phyloP scores from a whole-genome alignment of 495 filamentous ascomycete species.

The Echria macrotheca region DNA sequence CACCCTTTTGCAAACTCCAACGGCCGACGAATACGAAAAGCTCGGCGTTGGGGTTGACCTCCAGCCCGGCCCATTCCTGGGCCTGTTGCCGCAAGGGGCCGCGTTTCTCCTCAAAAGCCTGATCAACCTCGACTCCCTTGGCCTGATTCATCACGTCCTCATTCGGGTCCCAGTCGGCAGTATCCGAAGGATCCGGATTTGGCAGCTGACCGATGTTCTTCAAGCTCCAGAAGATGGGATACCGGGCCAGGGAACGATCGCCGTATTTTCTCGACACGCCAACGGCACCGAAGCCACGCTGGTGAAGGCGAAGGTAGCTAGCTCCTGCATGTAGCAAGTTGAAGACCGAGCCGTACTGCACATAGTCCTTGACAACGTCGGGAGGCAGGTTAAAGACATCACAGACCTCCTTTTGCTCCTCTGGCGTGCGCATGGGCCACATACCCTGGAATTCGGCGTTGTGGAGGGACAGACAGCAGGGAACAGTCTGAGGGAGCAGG shows the following conservation, averaged over 20 bases:
- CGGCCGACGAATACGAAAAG: constrained; percentile 71
- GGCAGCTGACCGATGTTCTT: constrained; percentile 63
- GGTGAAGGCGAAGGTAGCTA: constrained; percentile 63
- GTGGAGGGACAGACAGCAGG: constrained; percentile 44
- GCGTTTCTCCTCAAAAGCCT: constrained; percentile 48
- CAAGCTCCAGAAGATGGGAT: constrained; percentile 72
- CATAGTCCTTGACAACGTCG: constrained; percentile 45
- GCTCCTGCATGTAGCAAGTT: constrained; percentile 67
- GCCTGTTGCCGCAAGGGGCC: constrained; percentile 56
- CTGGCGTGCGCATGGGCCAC: constrained; percentile 62
- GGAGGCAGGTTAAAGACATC: constrained; percentile 57
- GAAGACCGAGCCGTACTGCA: constrained; percentile 62
- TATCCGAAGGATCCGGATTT: constrained; percentile 69
- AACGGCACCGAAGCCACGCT: constrained; percentile 67
- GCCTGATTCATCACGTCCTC: constrained; percentile 31
- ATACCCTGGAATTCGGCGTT: constrained; percentile 67
- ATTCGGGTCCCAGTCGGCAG: constrained; percentile 56
- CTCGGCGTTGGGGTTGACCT: constrained; percentile 59
- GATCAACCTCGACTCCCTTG: constrained; percentile 49
- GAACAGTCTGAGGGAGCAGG: constrained; percentile 51
- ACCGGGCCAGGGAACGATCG: constrained; percentile 64
- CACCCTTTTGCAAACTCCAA: constrained; percentile 74
- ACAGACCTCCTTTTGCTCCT: constrained; percentile 61
- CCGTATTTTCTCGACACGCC: constrained; percentile 71
- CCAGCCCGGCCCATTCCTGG: constrained; percentile 67